Conservation (phyloP, 164 flowering plant genomes). For the Magnolia changhungtana region DNA sequence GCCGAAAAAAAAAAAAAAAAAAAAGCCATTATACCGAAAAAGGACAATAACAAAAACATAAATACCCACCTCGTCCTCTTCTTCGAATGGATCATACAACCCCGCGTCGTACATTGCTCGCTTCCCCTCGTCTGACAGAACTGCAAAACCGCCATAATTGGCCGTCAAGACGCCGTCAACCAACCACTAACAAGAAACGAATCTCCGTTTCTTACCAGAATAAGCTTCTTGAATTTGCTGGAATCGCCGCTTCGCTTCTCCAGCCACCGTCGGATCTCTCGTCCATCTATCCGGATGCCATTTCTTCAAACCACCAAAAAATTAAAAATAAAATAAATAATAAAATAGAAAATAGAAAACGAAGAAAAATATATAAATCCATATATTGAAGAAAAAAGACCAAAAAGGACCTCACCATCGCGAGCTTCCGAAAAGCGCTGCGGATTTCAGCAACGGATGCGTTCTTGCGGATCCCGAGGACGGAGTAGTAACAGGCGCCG, state of each 20-base stretch:
- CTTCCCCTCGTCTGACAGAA: conserved; percentile 70
- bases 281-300: conserved; percentile 93
- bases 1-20: neutral
- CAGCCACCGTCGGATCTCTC: conserved; percentile 50
- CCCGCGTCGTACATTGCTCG: conserved; percentile 80
- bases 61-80: conserved; percentile 62
- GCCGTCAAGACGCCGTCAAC: neutral
- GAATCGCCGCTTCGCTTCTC: conserved; percentile 72
- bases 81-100: conserved; percentile 70
- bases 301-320: conserved; percentile 37
- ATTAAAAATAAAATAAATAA: neutral
- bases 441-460: conserved; percentile 74
- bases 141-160: conserved; percentile 28
- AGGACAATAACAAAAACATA: neutral
- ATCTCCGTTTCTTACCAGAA: conserved; percentile 38
- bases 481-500: conserved; percentile 59
- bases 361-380: neutral
- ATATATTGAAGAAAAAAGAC: neutral
- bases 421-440: conserved; percentile 75
- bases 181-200: neutral
- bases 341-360: neutral
- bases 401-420: conserved; percentile 37
- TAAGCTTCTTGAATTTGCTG: conserved; percentile 97
- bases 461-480: conserved; percentile 64
- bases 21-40: neutral